A percentile compares a stretch with the other conserved stretches of the same genome.
Evolutionary conservation across 2,329 filamentous ascomycete genomes (phyloP).

Genomic region (Diaporthe citrichinensis): DNA sequence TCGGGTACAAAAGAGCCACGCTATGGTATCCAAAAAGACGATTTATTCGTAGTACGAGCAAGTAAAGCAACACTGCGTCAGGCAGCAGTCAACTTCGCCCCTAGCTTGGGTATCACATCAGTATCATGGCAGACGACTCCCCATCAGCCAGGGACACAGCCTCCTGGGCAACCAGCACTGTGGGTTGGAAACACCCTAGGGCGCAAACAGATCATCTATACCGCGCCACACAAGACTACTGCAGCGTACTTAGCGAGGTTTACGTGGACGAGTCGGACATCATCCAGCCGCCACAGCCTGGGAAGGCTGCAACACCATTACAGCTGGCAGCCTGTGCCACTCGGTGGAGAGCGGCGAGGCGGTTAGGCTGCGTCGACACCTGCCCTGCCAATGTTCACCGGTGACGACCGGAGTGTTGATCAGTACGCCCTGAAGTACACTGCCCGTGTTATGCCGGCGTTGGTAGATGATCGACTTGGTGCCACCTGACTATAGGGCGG

Average conservation of each 20-base stretch:
- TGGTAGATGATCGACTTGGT: no score
- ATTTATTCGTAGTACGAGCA: no score
- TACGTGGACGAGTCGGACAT: conserved; percentile 10
- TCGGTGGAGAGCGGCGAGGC: background rate
- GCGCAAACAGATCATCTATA: background rate
- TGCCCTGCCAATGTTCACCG: background rate
- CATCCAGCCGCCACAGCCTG: background rate
- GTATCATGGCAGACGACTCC: no score
- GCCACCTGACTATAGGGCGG: background rate
- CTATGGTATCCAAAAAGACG: no score
- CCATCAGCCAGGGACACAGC: background rate
- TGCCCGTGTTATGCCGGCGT: no score
- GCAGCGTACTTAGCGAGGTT: background rate
- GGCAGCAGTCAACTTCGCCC: no score
- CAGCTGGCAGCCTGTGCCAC: background rate
- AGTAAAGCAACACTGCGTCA: no score
- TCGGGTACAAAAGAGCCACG: no score
- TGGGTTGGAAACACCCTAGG: background rate
- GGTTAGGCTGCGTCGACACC: background rate
- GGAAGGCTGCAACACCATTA: background rate
- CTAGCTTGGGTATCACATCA: no score
- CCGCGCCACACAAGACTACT: background rate
- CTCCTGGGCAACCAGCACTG: background rate
- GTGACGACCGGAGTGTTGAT: no score
- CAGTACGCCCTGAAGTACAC: no score